phyloP scores from a whole-genome alignment of 75 land plant species.

The Sequoiadendron giganteum region DNA sequence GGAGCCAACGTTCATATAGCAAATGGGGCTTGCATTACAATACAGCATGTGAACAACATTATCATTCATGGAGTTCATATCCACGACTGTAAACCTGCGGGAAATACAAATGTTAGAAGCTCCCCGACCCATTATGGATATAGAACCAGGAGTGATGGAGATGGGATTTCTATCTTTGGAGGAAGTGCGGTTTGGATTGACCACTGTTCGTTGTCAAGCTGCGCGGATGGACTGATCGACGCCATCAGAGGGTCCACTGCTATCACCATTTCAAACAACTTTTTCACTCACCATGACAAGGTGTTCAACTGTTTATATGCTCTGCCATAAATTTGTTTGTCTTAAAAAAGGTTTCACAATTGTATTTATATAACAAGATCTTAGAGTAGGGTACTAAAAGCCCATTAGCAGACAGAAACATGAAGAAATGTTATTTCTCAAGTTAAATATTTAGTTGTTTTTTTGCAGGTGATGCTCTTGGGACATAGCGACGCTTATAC shows the following conservation, averaged over 20 bases:
- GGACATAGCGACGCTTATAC: constrained; percentile 58
- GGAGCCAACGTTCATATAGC: constrained; percentile 80
- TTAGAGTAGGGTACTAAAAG: too few relatives aligned
- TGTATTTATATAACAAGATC: too few relatives aligned
- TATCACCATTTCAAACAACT: constrained; percentile 81
- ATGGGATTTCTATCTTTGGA: constrained; percentile 66
- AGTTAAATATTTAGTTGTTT: background rate
- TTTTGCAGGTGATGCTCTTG: constrained; percentile 60
- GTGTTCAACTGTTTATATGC: background rate
- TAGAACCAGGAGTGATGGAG: constrained; percentile 74
- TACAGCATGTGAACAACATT: constrained; percentile 62
- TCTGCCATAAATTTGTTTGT: background rate
- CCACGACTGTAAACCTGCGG: constrained; percentile 71
- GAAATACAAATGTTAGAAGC: constrained; percentile 75
- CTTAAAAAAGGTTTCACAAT: background rate
- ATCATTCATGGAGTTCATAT: constrained; percentile 82
- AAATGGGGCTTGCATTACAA: constrained; percentile 70
- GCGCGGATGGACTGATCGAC: constrained; percentile 78
- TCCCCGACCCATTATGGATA: constrained; percentile 67
- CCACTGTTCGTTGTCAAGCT: constrained; percentile 64
- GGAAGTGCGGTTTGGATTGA: constrained; percentile 75
- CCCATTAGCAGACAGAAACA: background rate
- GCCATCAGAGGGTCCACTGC: constrained; percentile 77
- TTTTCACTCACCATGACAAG: constrained; percentile 88
- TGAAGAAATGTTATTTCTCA: background rate